Conservation (phyloP, 345 rosid genomes). For the Syzygium grande region DNA sequence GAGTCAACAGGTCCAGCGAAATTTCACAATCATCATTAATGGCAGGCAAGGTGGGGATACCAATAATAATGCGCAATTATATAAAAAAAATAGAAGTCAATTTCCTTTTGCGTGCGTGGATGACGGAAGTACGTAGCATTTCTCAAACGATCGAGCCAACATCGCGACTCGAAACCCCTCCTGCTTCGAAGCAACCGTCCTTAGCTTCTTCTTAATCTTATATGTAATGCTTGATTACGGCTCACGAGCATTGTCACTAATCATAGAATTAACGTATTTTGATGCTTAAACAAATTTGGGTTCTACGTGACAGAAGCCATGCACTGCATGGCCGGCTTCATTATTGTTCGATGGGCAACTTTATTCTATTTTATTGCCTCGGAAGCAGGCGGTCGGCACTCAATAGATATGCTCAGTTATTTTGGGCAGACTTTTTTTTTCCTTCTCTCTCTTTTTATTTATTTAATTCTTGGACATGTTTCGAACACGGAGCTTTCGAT, state of each 20-base stretch:
- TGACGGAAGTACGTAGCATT: background rate
- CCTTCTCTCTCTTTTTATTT: background rate
- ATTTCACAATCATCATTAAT: background rate
- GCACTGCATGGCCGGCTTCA: background rate
- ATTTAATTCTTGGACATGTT: background rate
- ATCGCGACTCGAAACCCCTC: fast-evolving
- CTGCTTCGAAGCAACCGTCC: background rate
- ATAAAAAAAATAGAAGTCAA: background rate
- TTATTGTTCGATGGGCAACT: background rate
- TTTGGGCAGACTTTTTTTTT: background rate
- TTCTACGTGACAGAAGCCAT: background rate
- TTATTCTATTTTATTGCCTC: background rate
- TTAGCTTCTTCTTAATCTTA: background rate
- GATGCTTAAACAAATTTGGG: background rate
- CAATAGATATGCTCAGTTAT: background rate
- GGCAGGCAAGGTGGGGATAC: background rate
- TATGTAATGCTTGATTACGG: background rate
- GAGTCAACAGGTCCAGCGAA: too few relatives aligned
- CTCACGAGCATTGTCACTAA: background rate
- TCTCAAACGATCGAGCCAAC: background rate
- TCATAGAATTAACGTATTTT: background rate
- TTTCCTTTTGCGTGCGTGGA: background rate
- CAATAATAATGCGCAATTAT: background rate
- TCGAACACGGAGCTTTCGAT: background rate
- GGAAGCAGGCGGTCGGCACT: background rate